A percentile compares a stretch with the other conserved stretches of the same genome.
These are phyloP conservation scores for Pythium aristosporum DNA, from an alignment of 352 stramenopile species.

Conservation along the genomic window DNA sequence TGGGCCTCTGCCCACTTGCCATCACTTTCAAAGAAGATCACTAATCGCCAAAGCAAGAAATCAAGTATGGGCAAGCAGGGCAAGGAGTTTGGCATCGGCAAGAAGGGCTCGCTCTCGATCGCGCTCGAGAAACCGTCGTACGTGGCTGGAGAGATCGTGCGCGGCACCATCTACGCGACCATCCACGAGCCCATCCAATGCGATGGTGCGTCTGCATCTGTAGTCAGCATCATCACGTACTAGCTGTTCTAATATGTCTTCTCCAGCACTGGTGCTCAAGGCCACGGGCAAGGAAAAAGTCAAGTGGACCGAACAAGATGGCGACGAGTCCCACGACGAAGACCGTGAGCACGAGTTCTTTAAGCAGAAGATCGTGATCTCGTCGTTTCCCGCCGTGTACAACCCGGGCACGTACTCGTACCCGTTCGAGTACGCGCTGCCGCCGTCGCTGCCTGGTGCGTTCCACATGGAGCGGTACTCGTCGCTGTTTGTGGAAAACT, in stretches of 20 bases:
- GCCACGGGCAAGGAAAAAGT: slow-evolving; percentile 69
- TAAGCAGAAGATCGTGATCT: slow-evolving; percentile 71
- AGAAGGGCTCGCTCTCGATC: slow-evolving; percentile 73
- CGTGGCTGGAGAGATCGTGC: slow-evolving; percentile 59
- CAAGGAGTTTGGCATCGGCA: slow-evolving; percentile 46
- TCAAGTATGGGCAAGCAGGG: slow-evolving; percentile 25
- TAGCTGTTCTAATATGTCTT: neutral
- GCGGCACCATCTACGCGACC: slow-evolving; percentile 61
- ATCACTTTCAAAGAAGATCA: slow-evolving; percentile 1
- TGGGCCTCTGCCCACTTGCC: neutral
- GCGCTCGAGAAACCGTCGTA: slow-evolving; percentile 57
- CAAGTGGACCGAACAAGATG: slow-evolving; percentile 41
- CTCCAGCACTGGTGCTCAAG: slow-evolving; percentile 62
- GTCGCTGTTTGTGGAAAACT: slow-evolving; percentile 36
- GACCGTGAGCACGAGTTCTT: slow-evolving; percentile 57
- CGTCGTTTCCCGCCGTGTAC: slow-evolving; percentile 36
- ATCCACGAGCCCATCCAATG: slow-evolving; percentile 62
- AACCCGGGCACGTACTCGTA: slow-evolving; percentile 53
- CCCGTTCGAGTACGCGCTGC: slow-evolving; percentile 67
- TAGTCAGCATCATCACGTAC: too few species aligned
- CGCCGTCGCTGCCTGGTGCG: slow-evolving; percentile 43
- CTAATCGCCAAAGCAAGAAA: neutral
- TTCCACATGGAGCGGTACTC: slow-evolving; percentile 56
- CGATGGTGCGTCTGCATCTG: slow-evolving; percentile 23
- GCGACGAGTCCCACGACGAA: slow-evolving; percentile 35